phyloP scores from a whole-genome alignment of 2,329 filamentous ascomycete species.

The Juglanconis oblonga region DNA sequence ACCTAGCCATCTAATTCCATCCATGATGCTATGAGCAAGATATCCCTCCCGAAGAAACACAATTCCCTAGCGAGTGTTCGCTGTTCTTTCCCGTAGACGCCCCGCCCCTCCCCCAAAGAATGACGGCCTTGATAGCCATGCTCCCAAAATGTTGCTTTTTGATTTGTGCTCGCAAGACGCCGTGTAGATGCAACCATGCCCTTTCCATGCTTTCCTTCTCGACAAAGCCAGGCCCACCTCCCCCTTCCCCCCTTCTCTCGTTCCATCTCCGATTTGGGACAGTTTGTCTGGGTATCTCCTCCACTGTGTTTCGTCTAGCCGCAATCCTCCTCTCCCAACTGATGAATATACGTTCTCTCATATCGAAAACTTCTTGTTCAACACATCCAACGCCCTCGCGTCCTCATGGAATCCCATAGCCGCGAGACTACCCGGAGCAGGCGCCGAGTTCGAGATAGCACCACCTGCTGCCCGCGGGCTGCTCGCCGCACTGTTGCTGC shows the following conservation, averaged over 20 bases:
- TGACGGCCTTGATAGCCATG: not conserved
- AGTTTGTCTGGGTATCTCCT: not conserved
- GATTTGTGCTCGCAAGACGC: not conserved
- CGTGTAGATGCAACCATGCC: not conserved
- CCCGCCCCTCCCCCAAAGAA: not conserved
- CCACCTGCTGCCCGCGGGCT: constrained; percentile 40
- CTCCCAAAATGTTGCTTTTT: not conserved
- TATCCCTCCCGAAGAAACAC: not conserved
- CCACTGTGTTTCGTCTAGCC: not conserved
- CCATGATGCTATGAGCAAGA: not conserved
- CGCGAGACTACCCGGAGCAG: constrained; percentile 3
- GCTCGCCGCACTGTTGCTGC: constrained; percentile 37
- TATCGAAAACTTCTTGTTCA: constrained; percentile 29
- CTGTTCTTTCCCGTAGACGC: not conserved
- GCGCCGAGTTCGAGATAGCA: not conserved
- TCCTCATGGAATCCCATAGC: constrained; percentile 22
- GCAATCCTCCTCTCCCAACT: not conserved
- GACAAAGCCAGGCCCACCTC: no score
- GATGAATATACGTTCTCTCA: constrained; percentile 1
- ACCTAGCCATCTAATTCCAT: not conserved
- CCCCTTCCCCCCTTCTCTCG: not conserved
- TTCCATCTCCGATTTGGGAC: not conserved
- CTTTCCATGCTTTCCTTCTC: not conserved
- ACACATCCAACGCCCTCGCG: constrained; percentile 23
- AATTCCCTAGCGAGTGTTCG: not conserved